These are phyloP conservation scores for Triticum turgidum DNA, from an alignment of 176 grass and related monocot species.

Conservation along the genomic window DNA sequence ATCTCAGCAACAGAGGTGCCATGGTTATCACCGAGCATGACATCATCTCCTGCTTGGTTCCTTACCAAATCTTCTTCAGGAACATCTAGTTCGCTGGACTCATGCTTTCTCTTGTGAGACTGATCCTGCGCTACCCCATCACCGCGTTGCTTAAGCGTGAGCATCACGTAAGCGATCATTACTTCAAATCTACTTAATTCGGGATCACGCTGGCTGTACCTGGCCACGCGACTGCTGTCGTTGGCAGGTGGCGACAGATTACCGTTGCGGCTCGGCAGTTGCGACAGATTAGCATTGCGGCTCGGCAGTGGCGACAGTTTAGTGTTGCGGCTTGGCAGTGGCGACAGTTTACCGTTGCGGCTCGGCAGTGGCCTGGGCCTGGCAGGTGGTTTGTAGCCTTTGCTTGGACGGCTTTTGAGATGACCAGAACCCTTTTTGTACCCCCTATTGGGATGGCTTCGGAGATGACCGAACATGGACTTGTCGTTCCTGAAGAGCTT, in stretches of 20 bases:
- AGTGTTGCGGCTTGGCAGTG: neutral
- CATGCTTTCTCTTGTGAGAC: neutral
- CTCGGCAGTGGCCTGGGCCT: neutral
- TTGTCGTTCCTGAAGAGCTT: constrained; percentile 48
- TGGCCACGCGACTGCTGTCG: neutral
- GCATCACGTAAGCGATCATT: neutral
- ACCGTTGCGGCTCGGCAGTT: no score
- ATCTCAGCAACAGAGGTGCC: neutral
- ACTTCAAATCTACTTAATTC: neutral
- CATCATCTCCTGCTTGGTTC: neutral
- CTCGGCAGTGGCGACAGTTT: neutral
- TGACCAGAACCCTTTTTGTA: constrained; percentile 31
- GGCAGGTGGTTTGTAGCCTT: constrained; percentile 26
- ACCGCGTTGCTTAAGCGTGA: neutral
- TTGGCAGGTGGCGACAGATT: neutral
- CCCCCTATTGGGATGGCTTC: constrained; percentile 35
- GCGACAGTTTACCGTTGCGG: neutral
- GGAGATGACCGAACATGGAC: constrained; percentile 44
- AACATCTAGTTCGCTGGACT: neutral
- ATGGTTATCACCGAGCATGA: neutral
- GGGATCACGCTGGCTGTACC: neutral
- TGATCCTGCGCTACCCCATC: neutral
- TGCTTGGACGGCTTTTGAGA: constrained; percentile 27
- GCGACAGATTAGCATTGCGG: neutral
- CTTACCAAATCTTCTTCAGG: neutral